These are phyloP conservation scores for Fistulinella cinereoalba DNA, from an alignment of 1,284 basidiomycete species.

Conservation along the genomic window DNA sequence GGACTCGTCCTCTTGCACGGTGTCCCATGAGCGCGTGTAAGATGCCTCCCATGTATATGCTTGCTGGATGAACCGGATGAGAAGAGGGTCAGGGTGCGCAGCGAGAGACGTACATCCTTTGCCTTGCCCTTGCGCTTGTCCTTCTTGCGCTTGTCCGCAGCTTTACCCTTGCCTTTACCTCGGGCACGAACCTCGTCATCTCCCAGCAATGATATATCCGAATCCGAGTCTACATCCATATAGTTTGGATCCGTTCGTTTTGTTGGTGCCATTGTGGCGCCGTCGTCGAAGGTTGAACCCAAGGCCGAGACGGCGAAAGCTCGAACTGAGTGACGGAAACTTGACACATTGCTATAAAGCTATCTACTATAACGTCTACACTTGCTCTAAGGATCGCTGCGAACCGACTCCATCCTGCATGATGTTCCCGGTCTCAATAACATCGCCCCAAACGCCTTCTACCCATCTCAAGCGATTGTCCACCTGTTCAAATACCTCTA, in stretches of 20 bases:
- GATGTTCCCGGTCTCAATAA: conserved; percentile 17
- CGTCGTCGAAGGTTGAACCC: too few species aligned
- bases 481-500: conserved; percentile 33
- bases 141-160: conserved; percentile 39
- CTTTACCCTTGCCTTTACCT: conserved; percentile 46
- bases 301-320: too few species aligned
- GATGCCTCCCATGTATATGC: conserved; percentile 95
- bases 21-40: conserved; percentile 95
- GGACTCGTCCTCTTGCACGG: conserved; percentile 91
- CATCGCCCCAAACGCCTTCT: conserved; percentile 39
- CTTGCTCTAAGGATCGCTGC: neutral
- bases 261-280: too few species aligned
- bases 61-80: conserved; percentile 43
- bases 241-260: conserved; percentile 29
- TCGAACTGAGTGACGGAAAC: too few species aligned
- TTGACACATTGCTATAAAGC: too few species aligned
- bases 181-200: conserved; percentile 36
- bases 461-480: conserved; percentile 40
- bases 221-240: conserved; percentile 43
- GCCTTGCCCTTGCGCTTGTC: conserved; percentile 46
- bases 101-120: conserved; percentile 45
- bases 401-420: neutral
- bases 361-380: neutral
- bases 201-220: conserved; percentile 36
- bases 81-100: neutral